Conservation (phyloP, 2,329 filamentous ascomycete genomes). For the Zymoseptoria crescenta region DNA sequence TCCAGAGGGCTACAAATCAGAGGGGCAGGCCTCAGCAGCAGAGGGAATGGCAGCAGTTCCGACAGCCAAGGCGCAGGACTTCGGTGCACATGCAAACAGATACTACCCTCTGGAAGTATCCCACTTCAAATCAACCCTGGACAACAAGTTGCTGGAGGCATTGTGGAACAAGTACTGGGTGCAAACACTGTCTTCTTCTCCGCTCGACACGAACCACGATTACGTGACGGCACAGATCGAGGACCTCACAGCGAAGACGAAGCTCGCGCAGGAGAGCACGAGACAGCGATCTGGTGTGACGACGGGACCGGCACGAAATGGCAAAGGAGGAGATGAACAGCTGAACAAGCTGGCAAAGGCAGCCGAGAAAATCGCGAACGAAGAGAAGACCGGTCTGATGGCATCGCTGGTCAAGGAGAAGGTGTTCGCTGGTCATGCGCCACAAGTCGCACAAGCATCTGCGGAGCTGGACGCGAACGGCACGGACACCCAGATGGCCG, state of each 20-base stretch:
- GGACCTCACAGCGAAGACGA: slow-evolving; percentile 77
- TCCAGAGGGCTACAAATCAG: slow-evolving; percentile 61
- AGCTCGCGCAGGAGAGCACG: slow-evolving; percentile 32
- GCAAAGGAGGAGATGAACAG: slow-evolving; percentile 37
- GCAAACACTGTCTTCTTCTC: slow-evolving; percentile 84
- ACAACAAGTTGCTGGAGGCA: slow-evolving; percentile 75
- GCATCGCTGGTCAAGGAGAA: slow-evolving; percentile 56
- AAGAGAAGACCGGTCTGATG: slow-evolving; percentile 56
- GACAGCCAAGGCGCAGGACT: slow-evolving; percentile 88
- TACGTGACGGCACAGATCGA: slow-evolving; percentile 88
- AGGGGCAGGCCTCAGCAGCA: slow-evolving; percentile 31
- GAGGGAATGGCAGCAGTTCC: slow-evolving; percentile 73
- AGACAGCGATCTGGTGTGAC: slow-evolving; percentile 20
- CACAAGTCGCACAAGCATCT: slow-evolving; percentile 9
- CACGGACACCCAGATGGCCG: slow-evolving; percentile 25
- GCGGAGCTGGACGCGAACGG: slow-evolving; percentile 17
- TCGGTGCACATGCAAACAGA: slow-evolving; percentile 80
- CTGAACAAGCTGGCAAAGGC: slow-evolving; percentile 55
- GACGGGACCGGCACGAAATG: slow-evolving; percentile 20
- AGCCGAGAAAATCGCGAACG: slow-evolving; percentile 53
- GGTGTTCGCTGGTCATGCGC: slow-evolving; percentile 42
- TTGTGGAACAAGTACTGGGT: slow-evolving; percentile 99
- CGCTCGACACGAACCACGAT: slow-evolving; percentile 84
- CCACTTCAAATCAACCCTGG: slow-evolving; percentile 89
- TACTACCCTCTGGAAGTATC: slow-evolving; percentile 91